A percentile compares a stretch with the other conserved stretches of the same genome.
phyloP scores from a whole-genome alignment of 2,329 filamentous ascomycete genomes.

The Fusarium sarcochroum region DNA sequence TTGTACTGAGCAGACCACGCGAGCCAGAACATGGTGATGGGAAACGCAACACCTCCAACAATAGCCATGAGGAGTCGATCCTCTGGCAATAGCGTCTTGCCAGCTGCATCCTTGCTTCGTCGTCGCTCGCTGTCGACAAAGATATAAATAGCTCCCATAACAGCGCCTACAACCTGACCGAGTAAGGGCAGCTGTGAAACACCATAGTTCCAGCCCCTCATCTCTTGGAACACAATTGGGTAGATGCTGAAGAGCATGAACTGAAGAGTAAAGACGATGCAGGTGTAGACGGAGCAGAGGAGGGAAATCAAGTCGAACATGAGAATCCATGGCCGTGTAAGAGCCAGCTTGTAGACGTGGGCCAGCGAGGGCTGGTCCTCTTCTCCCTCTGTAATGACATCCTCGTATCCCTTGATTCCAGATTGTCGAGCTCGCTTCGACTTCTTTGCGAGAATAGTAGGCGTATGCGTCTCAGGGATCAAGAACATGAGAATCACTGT shows the following conservation, averaged over 20 bases:
- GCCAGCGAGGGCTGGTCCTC: conserved; percentile 58
- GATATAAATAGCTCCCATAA: conserved; percentile 60
- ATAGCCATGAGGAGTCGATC: conserved; percentile 73
- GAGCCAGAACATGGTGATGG: conserved; percentile 73
- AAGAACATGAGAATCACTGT: conserved; percentile 65
- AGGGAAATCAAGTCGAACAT: conserved; percentile 68
- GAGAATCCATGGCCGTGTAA: conserved; percentile 68
- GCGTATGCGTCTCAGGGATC: conserved; percentile 70
- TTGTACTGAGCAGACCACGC: conserved; percentile 70
- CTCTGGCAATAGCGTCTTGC: conserved; percentile 59
- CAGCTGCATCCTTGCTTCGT: conserved; percentile 55
- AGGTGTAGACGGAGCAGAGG: conserved; percentile 65
- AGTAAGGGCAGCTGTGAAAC: conserved; percentile 66
- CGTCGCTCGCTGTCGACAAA: conserved; percentile 57
- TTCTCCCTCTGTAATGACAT: conserved; percentile 65
- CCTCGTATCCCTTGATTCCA: conserved; percentile 65
- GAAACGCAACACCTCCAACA: conserved; percentile 65
- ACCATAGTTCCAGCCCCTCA: conserved; percentile 67
- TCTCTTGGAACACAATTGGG: conserved; percentile 67
- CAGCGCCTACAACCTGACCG: conserved; percentile 64
- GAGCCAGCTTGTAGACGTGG: conserved; percentile 64
- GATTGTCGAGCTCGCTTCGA: conserved; percentile 65
- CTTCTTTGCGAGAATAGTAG: conserved; percentile 66
- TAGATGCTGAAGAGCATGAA: conserved; percentile 74
- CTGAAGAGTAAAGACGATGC: conserved; percentile 65